These are phyloP conservation scores for Colletotrichum acutatum DNA, from an alignment of 2,329 filamentous ascomycete species.

Conservation along the genomic window DNA sequence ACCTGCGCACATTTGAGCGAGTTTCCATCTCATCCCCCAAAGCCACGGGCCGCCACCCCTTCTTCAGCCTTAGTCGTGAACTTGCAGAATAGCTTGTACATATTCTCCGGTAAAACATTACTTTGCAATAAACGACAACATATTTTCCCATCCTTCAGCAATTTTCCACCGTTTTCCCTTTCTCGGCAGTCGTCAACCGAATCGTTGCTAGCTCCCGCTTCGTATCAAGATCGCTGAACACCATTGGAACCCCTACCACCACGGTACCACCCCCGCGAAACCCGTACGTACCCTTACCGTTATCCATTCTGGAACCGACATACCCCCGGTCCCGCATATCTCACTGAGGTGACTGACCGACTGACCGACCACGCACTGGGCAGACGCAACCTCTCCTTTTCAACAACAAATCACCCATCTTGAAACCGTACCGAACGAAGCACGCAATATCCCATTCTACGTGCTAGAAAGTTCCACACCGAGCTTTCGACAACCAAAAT, in stretches of 20 bases:
- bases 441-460: not conserved
- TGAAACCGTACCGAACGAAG: not conserved
- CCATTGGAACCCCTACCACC: not conserved
- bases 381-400: not conserved
- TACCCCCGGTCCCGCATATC: not conserved
- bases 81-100: not conserved
- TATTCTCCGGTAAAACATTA: not conserved
- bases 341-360: not conserved
- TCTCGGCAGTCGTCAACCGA: not conserved
- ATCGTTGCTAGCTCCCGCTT: constrained; percentile 17
- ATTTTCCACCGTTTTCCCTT: not conserved
- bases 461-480: not conserved
- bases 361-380: not conserved
- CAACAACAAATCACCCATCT: not conserved
- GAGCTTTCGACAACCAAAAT: not conserved
- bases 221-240: not conserved
- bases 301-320: not conserved
- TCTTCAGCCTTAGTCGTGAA: not conserved
- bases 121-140: not conserved
- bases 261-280: constrained; percentile 10
- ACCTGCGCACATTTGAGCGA: constrained; percentile 54
- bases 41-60: constrained; percentile 32
- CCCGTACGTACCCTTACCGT: not conserved
- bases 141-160: not conserved
- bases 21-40: constrained; percentile 41